These are phyloP conservation scores for Theobroma grandiflorum DNA, from an alignment of 441 rosid genomes.

Conservation along the genomic window DNA sequence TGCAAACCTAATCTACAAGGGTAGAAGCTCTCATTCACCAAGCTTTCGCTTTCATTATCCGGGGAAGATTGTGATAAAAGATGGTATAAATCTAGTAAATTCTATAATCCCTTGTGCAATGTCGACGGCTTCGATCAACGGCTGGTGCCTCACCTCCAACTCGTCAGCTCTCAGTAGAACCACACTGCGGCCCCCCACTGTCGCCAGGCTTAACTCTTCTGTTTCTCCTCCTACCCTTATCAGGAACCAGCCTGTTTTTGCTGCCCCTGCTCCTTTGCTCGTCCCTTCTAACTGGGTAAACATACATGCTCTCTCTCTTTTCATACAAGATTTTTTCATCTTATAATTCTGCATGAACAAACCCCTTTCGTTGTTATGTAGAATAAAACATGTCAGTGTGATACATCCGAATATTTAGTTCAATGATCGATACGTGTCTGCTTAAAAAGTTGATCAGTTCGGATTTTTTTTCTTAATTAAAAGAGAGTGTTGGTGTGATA, in stretches of 20 bases:
- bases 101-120: constrained; percentile 45
- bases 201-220: constrained; percentile 47
- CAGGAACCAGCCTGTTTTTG: constrained; percentile 88
- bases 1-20: constrained; percentile 56
- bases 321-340: background rate
- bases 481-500: too few species aligned
- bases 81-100: constrained; percentile 39
- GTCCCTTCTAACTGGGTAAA: constrained; percentile 67
- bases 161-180: constrained; percentile 31
- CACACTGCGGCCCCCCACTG: constrained; percentile 50
- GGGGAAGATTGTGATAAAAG: background rate
- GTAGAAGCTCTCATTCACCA: constrained; percentile 48
- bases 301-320: constrained; percentile 12
- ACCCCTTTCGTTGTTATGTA: too few species aligned
- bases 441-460: too few species aligned
- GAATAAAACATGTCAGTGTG: too few species aligned
- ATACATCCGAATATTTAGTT: too few species aligned
- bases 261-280: constrained; percentile 78
- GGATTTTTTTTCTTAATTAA: too few species aligned
- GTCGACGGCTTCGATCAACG: constrained; percentile 83
- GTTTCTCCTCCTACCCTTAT: constrained; percentile 67
- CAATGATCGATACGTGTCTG: too few species aligned
- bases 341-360: too few species aligned
- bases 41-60: constrained; percentile 58
- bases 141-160: constrained; percentile 60